A percentile compares a stretch with the other conserved stretches of the same genome.
Evolutionary conservation across 2,329 filamentous ascomycete genomes (phyloP).

Genomic region (Aphanocladium album): DNA sequence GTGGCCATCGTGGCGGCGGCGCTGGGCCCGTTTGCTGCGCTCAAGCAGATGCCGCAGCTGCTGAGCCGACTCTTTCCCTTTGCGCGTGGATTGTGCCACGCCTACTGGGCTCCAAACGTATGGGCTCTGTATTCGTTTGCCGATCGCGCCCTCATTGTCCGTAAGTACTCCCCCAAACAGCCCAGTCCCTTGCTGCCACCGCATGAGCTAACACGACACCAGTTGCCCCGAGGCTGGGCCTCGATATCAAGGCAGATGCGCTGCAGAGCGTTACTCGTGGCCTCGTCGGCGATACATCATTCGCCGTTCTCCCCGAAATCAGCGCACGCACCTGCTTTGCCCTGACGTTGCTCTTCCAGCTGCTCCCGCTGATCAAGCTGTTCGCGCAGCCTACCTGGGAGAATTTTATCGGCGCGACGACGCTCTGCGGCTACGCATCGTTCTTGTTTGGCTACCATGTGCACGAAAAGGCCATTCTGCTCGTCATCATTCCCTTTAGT

Average conservation of each 20-base stretch:
- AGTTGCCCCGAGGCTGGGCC: slow-evolving; percentile 78
- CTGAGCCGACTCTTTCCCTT: slow-evolving; percentile 87
- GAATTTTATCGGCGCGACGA: slow-evolving; percentile 81
- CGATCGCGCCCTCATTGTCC: slow-evolving; percentile 75
- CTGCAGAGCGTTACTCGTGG: slow-evolving; percentile 87
- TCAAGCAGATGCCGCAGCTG: slow-evolving; percentile 79
- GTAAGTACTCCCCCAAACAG: slow-evolving; percentile 46
- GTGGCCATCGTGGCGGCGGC: slow-evolving; percentile 67
- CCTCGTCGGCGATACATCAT: slow-evolving; percentile 87
- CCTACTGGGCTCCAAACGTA: slow-evolving; percentile 96
- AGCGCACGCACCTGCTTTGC: slow-evolving; percentile 74
- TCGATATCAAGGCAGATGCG: slow-evolving; percentile 67
- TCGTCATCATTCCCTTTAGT: slow-evolving; percentile 93
- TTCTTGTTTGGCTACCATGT: slow-evolving; percentile 99
- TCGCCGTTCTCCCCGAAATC: slow-evolving; percentile 87
- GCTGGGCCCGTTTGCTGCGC: slow-evolving; percentile 81
- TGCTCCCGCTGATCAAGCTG: slow-evolving; percentile 73
- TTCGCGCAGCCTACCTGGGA: slow-evolving; percentile 80
- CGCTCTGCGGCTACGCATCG: slow-evolving; percentile 89
- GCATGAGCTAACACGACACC: slow-evolving; percentile 2
- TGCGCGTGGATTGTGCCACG: slow-evolving; percentile 87
- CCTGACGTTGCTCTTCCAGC: slow-evolving; percentile 77
- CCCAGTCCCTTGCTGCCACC: background rate
- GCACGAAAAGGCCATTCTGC: slow-evolving; percentile 91
- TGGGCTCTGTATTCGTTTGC: slow-evolving; percentile 96